Evolutionary conservation across 208 protist species (phyloP).

Genomic region (Leishmania tropica): DNA sequence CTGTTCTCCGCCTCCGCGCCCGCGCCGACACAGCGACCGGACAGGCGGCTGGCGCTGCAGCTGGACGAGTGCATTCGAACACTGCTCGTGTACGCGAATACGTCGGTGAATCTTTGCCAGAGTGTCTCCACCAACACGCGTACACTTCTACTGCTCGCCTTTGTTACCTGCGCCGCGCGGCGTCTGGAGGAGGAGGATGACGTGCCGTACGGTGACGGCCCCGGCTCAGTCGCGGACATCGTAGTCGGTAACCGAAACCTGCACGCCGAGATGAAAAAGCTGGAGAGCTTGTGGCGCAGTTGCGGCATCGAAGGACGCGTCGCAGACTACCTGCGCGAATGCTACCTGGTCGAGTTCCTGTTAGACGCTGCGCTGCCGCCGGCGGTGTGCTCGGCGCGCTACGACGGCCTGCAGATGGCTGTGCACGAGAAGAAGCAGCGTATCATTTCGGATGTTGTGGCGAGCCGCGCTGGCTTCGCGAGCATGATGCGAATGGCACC

Average conservation of each 20-base stretch:
- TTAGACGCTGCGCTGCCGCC: slow-evolving; percentile 89
- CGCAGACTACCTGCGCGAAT: slow-evolving; percentile 53
- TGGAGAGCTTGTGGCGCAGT: slow-evolving; percentile 42
- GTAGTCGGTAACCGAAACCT: slow-evolving; percentile 42
- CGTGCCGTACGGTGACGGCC: slow-evolving; percentile 13
- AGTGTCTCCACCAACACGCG: slow-evolving; percentile 50
- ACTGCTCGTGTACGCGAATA: slow-evolving; percentile 86
- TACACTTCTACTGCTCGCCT: slow-evolving; percentile 64
- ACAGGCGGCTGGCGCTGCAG: slow-evolving; percentile 36
- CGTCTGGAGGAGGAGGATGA: slow-evolving; percentile 45
- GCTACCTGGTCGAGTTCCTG: slow-evolving; percentile 84
- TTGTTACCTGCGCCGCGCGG: slow-evolving; percentile 64
- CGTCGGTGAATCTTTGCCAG: slow-evolving; percentile 58
- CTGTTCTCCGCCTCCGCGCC: slow-evolving; percentile 38
- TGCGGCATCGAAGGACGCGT: slow-evolving; percentile 56
- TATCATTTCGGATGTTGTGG: slow-evolving; percentile 66
- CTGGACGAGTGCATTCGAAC: slow-evolving; percentile 73
- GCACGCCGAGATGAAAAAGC: slow-evolving; percentile 51
- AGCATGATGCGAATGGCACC: slow-evolving; percentile 56
- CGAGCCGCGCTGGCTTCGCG: slow-evolving; percentile 49
- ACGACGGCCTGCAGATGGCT: slow-evolving; percentile 67
- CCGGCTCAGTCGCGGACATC: slow-evolving; percentile 13
- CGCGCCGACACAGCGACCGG: slow-evolving; percentile 38
- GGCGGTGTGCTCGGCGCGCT: slow-evolving; percentile 85
- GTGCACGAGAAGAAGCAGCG: slow-evolving; percentile 72